phyloP scores from a whole-genome alignment of 129 eudicot genomes.

The Pulicaria dysenterica region DNA sequence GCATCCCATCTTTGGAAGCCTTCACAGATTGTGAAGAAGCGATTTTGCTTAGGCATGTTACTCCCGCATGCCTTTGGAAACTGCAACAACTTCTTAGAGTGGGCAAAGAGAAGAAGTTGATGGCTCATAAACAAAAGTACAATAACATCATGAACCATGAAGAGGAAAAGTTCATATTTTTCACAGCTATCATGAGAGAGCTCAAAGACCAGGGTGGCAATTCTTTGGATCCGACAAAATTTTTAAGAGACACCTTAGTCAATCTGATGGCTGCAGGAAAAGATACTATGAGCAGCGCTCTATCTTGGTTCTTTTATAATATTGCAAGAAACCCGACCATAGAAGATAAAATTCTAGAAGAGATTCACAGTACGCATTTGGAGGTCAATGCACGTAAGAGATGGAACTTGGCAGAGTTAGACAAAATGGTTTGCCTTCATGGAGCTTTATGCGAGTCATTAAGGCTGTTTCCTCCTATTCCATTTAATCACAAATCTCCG shows the following conservation, averaged over 20 bases:
- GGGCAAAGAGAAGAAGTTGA: slow-evolving; percentile 50
- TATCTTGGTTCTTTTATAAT: slow-evolving; percentile 46
- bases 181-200: slow-evolving; percentile 9
- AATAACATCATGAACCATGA: not conserved
- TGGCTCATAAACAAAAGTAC: not conserved
- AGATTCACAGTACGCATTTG: slow-evolving; percentile 11
- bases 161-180: not conserved
- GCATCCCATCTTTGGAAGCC: slow-evolving; percentile 34
- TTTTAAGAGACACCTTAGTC: slow-evolving; percentile 28
- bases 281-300: slow-evolving; percentile 35
- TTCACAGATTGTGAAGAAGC: slow-evolving; percentile 30
- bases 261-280: slow-evolving; percentile 40
- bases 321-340: slow-evolving; percentile 23
- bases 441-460: slow-evolving; percentile 35
- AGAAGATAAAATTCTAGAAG: slow-evolving; percentile 33
- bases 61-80: slow-evolving; percentile 46
- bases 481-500: slow-evolving; percentile 26
- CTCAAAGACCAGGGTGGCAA: not conserved
- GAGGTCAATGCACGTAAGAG: not conserved
- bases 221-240: not conserved
- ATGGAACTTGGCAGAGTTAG: slow-evolving; percentile 6
- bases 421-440: slow-evolving; percentile 36
- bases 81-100: slow-evolving; percentile 40
- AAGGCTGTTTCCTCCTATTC: slow-evolving; percentile 40
- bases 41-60: slow-evolving; percentile 42